Evolutionary conservation across 352 stramenopile species (phyloP), one percentile per base, ranked within the genome.

Genomic region (Phytophthora pisi): DNA sequence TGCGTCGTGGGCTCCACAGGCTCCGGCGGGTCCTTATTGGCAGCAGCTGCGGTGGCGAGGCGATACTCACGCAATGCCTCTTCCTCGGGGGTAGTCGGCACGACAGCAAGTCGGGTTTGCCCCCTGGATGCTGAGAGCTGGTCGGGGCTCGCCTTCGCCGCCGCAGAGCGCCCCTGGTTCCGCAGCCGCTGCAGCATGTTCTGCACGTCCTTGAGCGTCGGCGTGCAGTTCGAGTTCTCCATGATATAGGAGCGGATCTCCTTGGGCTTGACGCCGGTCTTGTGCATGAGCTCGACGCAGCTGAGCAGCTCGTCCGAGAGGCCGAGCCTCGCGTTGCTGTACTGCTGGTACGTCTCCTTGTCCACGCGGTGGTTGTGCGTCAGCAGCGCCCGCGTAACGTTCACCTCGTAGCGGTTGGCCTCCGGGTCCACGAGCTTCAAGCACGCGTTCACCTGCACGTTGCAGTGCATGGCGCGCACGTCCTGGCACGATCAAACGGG

Each of bases 201-300:
- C 51, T 75, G 65, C 47, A 78, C 69, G 61, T 81, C 69, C 42
- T 78, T 81, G 51, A 72, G 42, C n/a, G 72, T 79, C 15, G 72
- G 72, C 4, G 49, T 28, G 49, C 72, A 79, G 34, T 7, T 70
- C n/a, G 72, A 79, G 30, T 77, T 61, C 40, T 69, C 51, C 56
- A 73, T 68, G 36, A 80, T 77, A 50, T 80, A 80, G 6, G 36
- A 38, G 28, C 64, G 72, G 2, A 79, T 47, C 28, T 79, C 72
- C 15, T 66, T 74, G 4, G 68, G 43, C 51, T 77, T 79, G 34
- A 77, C 65, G 28, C 68, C 72, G 20, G 72, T 72, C 51, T 75
- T 72, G 13, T 68, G 64, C 72, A 79, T 74, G 50, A 79, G 68
- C 31, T 79, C 72, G 23, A 79, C 67, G 42, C 72, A 74, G 36